Percentiles rank a stretch among this genome's conserved stretches.
Evolutionary conservation across 2,329 filamentous ascomycete genomes (phyloP).

Genomic region (Diaporthe humulicola): DNA sequence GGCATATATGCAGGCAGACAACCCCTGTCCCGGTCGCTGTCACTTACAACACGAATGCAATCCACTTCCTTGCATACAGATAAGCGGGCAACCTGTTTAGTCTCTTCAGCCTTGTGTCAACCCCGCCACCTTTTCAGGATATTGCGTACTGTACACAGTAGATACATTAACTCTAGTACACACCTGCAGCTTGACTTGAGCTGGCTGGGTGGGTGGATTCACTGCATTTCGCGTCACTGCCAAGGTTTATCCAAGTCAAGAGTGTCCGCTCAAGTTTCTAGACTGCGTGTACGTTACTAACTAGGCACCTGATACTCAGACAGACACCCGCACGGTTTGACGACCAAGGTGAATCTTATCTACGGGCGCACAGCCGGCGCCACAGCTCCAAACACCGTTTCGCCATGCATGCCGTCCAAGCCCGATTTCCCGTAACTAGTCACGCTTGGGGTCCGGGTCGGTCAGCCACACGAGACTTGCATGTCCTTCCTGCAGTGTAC

Average conservation of each 20-base stretch:
- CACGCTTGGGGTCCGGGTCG: background rate
- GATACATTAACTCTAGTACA: too few relatives aligned
- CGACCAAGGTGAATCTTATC: background rate
- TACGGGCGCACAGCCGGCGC: background rate
- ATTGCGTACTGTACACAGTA: too few relatives aligned
- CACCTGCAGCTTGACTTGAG: background rate
- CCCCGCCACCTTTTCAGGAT: constrained; percentile 16
- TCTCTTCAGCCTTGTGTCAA: constrained; percentile 21
- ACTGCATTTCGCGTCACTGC: background rate
- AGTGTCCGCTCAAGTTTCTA: background rate
- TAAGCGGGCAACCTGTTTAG: background rate
- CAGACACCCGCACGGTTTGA: background rate
- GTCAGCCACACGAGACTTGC: background rate
- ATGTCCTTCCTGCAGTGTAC: background rate
- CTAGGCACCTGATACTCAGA: background rate
- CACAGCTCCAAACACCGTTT: background rate
- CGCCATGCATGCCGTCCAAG: constrained; percentile 6
- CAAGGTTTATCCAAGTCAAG: background rate
- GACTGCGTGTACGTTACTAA: background rate
- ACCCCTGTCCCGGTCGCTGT: constrained; percentile 12
- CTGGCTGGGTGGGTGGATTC: background rate
- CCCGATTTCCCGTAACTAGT: background rate
- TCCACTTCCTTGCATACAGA: constrained; percentile 14
- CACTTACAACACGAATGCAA: constrained; percentile 7
- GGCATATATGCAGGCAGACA: background rate